Evolutionary conservation across 495 filamentous ascomycete genomes (phyloP), one percentile per base, ranked within the genome.

Genomic region (Penicillium flavigenum): DNA sequence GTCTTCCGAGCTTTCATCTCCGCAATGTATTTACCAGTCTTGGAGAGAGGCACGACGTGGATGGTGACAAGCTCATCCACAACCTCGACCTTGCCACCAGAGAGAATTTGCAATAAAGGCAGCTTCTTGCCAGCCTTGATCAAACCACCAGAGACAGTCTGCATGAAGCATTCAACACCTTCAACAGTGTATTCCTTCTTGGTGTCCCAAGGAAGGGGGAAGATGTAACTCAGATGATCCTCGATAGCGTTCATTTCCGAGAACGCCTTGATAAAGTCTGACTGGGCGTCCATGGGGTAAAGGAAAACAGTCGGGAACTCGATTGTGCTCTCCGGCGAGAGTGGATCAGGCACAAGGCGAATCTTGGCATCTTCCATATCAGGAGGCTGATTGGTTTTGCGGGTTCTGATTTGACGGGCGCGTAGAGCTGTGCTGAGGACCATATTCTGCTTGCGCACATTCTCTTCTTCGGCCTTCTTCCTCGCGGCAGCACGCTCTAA

Each of bases 81-180:
- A 26, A 98, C 79, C 73, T 94, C 91, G 5, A 92, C 83, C 61
- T 89, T 92, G n/a, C 88, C 86, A 14, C 79, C 73, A n/a, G 77
- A 76, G 57, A 98, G 72, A 51, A 89, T 81, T 75, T 91, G 88
- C 58, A 90, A 64, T 58, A 97, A 66, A 20, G 84, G 76, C 52
- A 90, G 73, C 67, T 92, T 95, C 81, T 87, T 90, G n/a, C 94
- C 93, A 0, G 89, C 86, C 73, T 95, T 96, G 55, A 93, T 80
- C 62, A 98, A 63, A 11, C 94, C 95, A 0, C 92, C 91, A 0
- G 78, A 74, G 16, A 76, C 66, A 1, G 91, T 98, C 76, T 96
- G 89, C 80, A 92, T 88, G 67, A 88, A 98, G 61, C 88, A 92
- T 63, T 96, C 92, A n/a, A 97, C 89, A 8, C 63, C 69, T 7